Conservation (phyloP, 148 eudicot species). For the Arbutus unedo region DNA sequence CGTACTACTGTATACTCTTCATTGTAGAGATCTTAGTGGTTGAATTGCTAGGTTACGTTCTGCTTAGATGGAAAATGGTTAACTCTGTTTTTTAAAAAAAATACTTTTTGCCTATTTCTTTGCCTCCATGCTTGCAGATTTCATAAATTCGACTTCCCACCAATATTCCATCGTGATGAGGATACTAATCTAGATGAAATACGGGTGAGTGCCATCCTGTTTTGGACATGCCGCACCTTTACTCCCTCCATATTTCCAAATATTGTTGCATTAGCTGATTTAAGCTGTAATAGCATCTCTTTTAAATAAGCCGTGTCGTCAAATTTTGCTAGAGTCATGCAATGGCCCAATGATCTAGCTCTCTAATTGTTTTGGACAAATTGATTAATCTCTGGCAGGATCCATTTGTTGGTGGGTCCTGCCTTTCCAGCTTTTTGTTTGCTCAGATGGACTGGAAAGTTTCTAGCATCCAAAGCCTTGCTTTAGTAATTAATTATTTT, state of each 20-base stretch:
- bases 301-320: background rate
- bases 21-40: background rate
- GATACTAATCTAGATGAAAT: slow-evolving; percentile 86
- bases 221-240: background rate
- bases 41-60: background rate
- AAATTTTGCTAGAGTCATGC: background rate
- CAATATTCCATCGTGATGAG: slow-evolving; percentile 88
- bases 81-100: background rate
- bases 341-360: background rate
- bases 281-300: background rate
- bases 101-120: background rate
- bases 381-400: background rate
- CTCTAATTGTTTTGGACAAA: background rate
- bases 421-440: background rate
- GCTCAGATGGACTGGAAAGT: background rate
- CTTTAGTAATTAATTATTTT: background rate
- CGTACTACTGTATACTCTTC: background rate
- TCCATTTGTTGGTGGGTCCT: background rate
- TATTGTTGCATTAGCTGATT: background rate
- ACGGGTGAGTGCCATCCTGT: slow-evolving; percentile 52
- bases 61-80: slow-evolving; percentile 11
- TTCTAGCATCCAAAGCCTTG: slow-evolving; percentile 6
- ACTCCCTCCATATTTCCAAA: background rate
- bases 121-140: slow-evolving; percentile 63
- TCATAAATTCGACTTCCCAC: slow-evolving; percentile 85